Conservation (phyloP, 306 rosid genomes). For the Acacia melanoxylon region DNA sequence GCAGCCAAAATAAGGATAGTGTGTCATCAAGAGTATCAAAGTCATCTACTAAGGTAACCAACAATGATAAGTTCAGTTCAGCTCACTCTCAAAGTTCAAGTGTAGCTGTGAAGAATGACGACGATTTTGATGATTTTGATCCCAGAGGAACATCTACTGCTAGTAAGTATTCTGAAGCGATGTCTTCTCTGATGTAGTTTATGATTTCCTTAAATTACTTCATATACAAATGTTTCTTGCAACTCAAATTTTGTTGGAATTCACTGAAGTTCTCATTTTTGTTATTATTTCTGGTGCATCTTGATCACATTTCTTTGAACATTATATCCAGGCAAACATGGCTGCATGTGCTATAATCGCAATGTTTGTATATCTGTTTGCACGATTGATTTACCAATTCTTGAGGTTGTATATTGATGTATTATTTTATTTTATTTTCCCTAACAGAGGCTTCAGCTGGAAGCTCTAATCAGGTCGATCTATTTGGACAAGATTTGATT, state of each 20-base stretch:
- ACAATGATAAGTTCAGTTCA: conserved; percentile 46
- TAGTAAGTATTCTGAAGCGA: conserved; percentile 55
- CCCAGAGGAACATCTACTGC: conserved; percentile 84
- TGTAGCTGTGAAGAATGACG: conserved; percentile 43
- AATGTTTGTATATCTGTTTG: not conserved
- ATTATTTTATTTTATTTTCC: conserved; percentile 21
- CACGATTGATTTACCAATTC: conserved; percentile 6
- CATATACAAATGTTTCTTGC: conserved; percentile 21
- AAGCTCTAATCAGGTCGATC: conserved; percentile 75
- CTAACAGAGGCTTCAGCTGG: conserved; percentile 68
- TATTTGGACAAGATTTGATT: conserved; percentile 77
- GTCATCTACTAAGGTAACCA: conserved; percentile 52
- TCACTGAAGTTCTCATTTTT: conserved; percentile 19
- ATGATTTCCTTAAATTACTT: conserved; percentile 22
- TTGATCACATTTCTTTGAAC: conserved; percentile 21
- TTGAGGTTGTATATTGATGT: conserved; percentile 14
- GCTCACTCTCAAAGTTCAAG: conserved; percentile 52
- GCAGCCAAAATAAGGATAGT: conserved; percentile 60
- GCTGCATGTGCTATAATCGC: not conserved
- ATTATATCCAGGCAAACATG: not conserved
- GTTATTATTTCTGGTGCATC: conserved; percentile 21
- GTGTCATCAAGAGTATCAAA: conserved; percentile 49
- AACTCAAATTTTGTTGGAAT: conserved; percentile 14
- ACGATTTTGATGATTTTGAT: conserved; percentile 94
- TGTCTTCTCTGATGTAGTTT: conserved; percentile 19